Conservation (phyloP, 2,329 filamentous ascomycete species). For the Fusarium nelsonii region DNA sequence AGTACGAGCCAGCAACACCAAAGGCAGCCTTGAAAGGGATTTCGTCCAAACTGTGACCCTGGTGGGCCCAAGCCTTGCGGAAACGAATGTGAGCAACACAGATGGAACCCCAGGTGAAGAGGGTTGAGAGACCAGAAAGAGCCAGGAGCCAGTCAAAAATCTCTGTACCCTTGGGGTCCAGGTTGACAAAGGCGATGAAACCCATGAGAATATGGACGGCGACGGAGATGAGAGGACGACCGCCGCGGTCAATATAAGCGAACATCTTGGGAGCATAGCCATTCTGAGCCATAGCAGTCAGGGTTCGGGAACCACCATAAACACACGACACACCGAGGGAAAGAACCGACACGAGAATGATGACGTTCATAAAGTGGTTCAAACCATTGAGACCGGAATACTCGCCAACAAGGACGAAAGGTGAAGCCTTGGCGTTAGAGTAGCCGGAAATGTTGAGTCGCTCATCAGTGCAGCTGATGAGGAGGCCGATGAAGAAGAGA, state of each 20-base stretch:
- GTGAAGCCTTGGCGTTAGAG: conserved; percentile 56
- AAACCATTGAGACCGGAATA: conserved; percentile 63
- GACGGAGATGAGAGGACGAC: conserved; percentile 63
- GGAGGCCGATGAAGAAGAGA: conserved; percentile 62
- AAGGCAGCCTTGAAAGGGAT: conserved; percentile 73
- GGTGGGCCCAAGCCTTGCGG: conserved; percentile 68
- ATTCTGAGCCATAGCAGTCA: conserved; percentile 66
- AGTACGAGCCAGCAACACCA: conserved; percentile 72
- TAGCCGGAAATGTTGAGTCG: conserved; percentile 56
- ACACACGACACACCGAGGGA: conserved; percentile 67
- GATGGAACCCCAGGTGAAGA: conserved; percentile 76
- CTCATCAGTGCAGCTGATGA: conserved; percentile 57
- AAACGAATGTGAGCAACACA: conserved; percentile 74
- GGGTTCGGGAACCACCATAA: conserved; percentile 67
- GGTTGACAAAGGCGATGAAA: conserved; percentile 62
- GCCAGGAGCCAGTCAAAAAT: conserved; percentile 75
- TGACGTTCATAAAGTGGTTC: conserved; percentile 65
- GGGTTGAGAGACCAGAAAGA: conserved; percentile 70
- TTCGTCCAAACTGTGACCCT: conserved; percentile 73
- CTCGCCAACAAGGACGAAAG: conserved; percentile 65
- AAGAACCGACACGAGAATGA: conserved; percentile 67
- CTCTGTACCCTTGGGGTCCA: conserved; percentile 59
- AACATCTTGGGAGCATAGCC: conserved; percentile 67
- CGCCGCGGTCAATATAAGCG: conserved; percentile 65
- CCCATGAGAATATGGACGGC: conserved; percentile 60